phyloP scores from a whole-genome alignment of 495 filamentous ascomycete genomes.

The Bathelium albidoporum region DNA sequence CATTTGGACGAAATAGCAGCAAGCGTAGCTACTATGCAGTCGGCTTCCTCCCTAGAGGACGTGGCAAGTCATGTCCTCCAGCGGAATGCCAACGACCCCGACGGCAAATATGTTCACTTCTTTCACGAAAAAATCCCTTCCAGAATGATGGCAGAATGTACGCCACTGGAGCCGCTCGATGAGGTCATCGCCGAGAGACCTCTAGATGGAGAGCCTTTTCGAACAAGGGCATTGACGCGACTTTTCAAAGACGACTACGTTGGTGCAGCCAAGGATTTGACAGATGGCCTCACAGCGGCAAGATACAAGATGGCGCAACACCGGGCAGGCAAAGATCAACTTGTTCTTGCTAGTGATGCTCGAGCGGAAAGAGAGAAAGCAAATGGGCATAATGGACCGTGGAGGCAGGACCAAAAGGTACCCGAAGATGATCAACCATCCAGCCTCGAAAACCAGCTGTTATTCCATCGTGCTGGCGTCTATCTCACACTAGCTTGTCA shows the following conservation, averaged over 20 bases:
- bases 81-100: slow-evolving; percentile 48
- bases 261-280: slow-evolving; percentile 58
- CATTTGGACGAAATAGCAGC: slow-evolving; percentile 70
- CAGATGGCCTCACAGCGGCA: slow-evolving; percentile 51
- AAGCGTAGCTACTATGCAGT: slow-evolving; percentile 75
- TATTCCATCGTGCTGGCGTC: slow-evolving; percentile 67
- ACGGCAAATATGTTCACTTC: slow-evolving; percentile 76
- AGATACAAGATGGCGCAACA: slow-evolving; percentile 30
- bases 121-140: slow-evolving; percentile 82
- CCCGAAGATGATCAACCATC: slow-evolving; percentile 61
- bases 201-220: slow-evolving; percentile 46
- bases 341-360: slow-evolving; percentile 36
- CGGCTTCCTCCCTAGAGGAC: slow-evolving; percentile 64
- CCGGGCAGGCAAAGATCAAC: slow-evolving; percentile 36
- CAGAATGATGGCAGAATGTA: slow-evolving; percentile 63
- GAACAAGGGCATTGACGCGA: slow-evolving; percentile 61
- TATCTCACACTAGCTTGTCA: slow-evolving; percentile 61
- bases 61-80: slow-evolving; percentile 64
- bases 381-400: slow-evolving; percentile 35
- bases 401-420: slow-evolving; percentile 42
- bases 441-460: slow-evolving; percentile 59
- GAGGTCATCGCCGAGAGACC: slow-evolving; percentile 54
- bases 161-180: slow-evolving; percentile 52
- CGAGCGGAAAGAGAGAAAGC: slow-evolving; percentile 27
- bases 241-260: slow-evolving; percentile 66